Conservation (phyloP, 2,329 filamentous ascomycete species). For the Colletotrichum acutatum region DNA sequence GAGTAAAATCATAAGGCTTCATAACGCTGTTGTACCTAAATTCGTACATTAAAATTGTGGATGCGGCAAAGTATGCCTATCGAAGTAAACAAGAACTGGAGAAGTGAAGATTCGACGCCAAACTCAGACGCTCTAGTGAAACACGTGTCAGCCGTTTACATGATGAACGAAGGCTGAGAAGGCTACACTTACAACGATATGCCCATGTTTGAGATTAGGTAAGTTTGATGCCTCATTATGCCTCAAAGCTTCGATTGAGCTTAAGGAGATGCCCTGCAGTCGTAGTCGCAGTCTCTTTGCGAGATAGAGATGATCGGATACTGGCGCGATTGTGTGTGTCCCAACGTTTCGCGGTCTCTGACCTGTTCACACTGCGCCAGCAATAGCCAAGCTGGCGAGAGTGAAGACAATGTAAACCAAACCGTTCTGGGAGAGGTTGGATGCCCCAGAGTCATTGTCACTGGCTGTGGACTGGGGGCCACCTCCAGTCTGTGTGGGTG, state of each 20-base stretch:
- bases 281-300: too few species aligned
- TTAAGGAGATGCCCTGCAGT: neutral
- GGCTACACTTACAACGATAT: neutral
- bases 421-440: neutral
- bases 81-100: neutral
- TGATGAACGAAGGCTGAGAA: neutral
- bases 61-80: neutral
- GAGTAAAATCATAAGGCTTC: neutral
- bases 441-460: neutral
- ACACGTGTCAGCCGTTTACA: neutral
- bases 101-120: neutral
- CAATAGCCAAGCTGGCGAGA: neutral
- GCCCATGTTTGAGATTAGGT: neutral
- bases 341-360: too few species aligned
- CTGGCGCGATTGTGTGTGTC: neutral
- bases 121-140: neutral
- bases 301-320: fast-evolving
- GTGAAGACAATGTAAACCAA: neutral
- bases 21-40: neutral
- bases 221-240: neutral
- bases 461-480: slow-evolving; percentile 17
- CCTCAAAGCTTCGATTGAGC: too few species aligned
- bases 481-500: slow-evolving; percentile 23
- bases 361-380: neutral
- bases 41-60: neutral